Evolutionary conservation across 768 basidiomycete species (phyloP).

Genomic region (Russula brevipes): DNA sequence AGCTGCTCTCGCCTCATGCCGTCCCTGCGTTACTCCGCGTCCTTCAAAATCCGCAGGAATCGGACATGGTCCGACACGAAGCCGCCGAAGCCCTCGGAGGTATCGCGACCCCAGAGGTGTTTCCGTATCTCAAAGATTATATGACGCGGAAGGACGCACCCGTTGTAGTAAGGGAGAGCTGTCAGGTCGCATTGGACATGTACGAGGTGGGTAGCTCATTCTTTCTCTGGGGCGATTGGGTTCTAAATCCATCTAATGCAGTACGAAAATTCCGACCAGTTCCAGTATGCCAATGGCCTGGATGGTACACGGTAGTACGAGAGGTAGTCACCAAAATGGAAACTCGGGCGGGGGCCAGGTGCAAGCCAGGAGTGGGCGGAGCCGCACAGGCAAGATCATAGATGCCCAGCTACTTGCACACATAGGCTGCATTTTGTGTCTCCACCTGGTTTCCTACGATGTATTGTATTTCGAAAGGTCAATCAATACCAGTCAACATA

Average conservation of each 20-base stretch:
- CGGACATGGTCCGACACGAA: conserved; percentile 97
- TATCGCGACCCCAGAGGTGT: conserved; percentile 88
- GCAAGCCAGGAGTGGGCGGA: no score
- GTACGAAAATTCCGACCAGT: conserved; percentile 78
- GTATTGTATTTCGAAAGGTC: background rate
- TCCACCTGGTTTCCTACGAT: no score
- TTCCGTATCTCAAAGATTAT: conserved; percentile 84
- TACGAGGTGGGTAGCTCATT: conserved; percentile 63
- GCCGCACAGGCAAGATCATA: background rate
- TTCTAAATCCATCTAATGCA: conserved; percentile 28
- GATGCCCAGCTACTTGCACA: background rate
- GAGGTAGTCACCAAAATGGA: background rate
- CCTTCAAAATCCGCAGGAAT: conserved; percentile 65
- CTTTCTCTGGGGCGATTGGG: background rate
- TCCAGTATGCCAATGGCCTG: conserved; percentile 67
- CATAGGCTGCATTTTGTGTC: background rate
- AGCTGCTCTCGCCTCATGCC: conserved; percentile 82
- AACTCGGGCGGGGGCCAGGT: background rate
- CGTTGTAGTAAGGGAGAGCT: conserved; percentile 89
- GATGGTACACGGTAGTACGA: conserved; percentile 20
- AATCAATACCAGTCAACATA: no score
- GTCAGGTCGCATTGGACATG: conserved; percentile 95
- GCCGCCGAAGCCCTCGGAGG: conserved; percentile 98
- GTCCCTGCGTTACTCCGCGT: conserved; percentile 81
- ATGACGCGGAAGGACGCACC: conserved; percentile 73